Conservation (phyloP, 345 rosid species). For the Theobroma cacao region DNA sequence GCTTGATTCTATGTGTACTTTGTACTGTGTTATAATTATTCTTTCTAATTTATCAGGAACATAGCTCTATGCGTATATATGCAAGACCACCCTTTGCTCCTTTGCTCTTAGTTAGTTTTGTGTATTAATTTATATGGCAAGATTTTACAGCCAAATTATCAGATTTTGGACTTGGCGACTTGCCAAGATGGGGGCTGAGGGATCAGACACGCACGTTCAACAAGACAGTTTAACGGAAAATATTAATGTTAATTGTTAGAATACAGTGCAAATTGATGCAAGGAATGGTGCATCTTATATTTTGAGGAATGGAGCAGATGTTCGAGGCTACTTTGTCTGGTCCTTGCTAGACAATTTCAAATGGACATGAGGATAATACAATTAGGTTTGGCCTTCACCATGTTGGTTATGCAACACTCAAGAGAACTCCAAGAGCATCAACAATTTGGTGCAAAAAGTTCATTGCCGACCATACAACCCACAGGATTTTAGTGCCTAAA, state of each 20-base stretch:
- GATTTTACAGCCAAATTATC: slow-evolving; percentile 86
- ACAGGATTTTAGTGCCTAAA: background rate
- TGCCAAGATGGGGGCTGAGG: slow-evolving; percentile 94
- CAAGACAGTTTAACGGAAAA: no score
- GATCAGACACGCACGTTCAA: slow-evolving; percentile 91
- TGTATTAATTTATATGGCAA: slow-evolving; percentile 25
- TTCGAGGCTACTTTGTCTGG: slow-evolving; percentile 74
- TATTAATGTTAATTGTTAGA: no score
- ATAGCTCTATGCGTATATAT: background rate
- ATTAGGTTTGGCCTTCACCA: slow-evolving; percentile 59
- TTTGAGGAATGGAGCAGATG: slow-evolving; percentile 69
- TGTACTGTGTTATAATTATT: background rate
- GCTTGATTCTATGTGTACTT: slow-evolving; percentile 62
- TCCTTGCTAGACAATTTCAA: slow-evolving; percentile 79
- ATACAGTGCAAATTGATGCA: no score
- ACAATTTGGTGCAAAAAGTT: slow-evolving; percentile 61
- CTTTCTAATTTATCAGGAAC: background rate
- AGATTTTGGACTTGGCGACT: slow-evolving; percentile 94
- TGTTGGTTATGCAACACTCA: slow-evolving; percentile 47
- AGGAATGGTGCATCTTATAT: no score
- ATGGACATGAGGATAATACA: slow-evolving; percentile 60
- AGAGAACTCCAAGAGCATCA: slow-evolving; percentile 60
- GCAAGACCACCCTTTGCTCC: background rate
- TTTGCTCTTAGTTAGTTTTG: background rate
- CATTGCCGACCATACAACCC: slow-evolving; percentile 33